A percentile compares a stretch with the other conserved stretches of the same genome.
Conservation (phyloP, 371 early-diverging fungal genomes). For the Zopfochytrium polystomum region DNA sequence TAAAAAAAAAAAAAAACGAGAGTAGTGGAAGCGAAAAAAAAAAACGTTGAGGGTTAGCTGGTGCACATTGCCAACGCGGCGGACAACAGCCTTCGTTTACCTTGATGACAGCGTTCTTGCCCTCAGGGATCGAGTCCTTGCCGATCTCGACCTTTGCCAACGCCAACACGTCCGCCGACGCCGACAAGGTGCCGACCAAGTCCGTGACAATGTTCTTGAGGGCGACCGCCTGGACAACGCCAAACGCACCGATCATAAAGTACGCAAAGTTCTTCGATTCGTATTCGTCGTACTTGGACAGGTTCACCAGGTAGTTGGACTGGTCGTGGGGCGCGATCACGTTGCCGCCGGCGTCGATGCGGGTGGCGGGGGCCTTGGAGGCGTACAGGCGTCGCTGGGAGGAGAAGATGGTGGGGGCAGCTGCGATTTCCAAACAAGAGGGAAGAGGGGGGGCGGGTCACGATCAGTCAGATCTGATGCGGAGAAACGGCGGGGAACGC, state of each 20-base stretch:
- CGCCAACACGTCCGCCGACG: slow-evolving; percentile 96
- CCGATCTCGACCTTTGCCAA: slow-evolving; percentile 96
- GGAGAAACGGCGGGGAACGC: too few species aligned
- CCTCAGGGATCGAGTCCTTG: slow-evolving; percentile 86
- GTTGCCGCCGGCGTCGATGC: slow-evolving; percentile 18
- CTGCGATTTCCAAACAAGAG: neutral
- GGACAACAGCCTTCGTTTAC: slow-evolving; percentile 18
- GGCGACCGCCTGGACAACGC: slow-evolving; percentile 77
- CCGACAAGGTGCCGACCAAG: slow-evolving; percentile 84
- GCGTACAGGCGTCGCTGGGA: slow-evolving; percentile 37
- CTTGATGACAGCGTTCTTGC: slow-evolving; percentile 93
- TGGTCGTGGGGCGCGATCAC: slow-evolving; percentile 30
- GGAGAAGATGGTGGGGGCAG: slow-evolving; percentile 8
- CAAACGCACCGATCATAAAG: slow-evolving; percentile 91
- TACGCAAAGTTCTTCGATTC: slow-evolving; percentile 66
- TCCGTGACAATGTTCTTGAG: slow-evolving; percentile 91
- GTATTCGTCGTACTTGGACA: slow-evolving; percentile 32
- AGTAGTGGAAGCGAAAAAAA: too few species aligned
- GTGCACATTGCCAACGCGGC: neutral
- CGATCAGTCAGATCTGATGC: too few species aligned
- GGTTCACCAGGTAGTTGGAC: slow-evolving; percentile 32
- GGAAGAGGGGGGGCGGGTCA: too few species aligned
- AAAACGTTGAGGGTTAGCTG: too few species aligned
- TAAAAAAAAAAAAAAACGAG: neutral
- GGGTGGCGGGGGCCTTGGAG: slow-evolving; percentile 29